Evolutionary conservation across 2,329 filamentous ascomycete species (phyloP), one percentile per base, ranked within the genome.

Genomic region (Tetracladium maxilliforme): DNA sequence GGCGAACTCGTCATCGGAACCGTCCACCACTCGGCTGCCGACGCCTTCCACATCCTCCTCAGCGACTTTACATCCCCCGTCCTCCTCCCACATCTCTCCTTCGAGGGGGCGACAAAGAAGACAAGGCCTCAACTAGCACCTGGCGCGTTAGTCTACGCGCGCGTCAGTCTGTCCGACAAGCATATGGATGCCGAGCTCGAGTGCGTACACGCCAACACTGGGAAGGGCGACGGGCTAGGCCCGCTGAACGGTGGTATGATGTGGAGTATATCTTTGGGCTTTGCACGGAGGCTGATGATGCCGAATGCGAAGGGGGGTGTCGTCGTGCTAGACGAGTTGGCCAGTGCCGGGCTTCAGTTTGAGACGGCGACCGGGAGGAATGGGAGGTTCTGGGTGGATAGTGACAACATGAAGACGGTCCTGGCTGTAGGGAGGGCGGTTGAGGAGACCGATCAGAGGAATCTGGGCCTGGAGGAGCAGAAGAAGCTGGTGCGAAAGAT

Each of bases 361-460:
- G 90, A 98, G 58, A 80, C 92, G 31, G 87, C 87, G 1, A 80
- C 93, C 7, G 90, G 90, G 11, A 70, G 83, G 42, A 98, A 98
- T 49, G 90, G 90, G 20, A 76, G 71, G 47, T 68, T 95, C 13
- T 95, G 90, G 84, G 79, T 95, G 10, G 75, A 87, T 43, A 84
- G 78, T 36, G 79, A 77, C 15, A 77, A 61, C 33, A 55, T 76
- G 19, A 77, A 67, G 52, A 73, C 71, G 16, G 75, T 84, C 6
- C 56, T 93, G 33, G 65, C 71, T 1, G 79, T 95, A 28, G 87
- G 86, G 2, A 70, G 70, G 37, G 80, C 82, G 21, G 56, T 98
- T 23, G 64, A 66, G 40, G 70, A 81, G 44, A 77, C 76, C n/a
- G 86, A 95, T 45, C 65, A 76, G 41, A 63, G 64, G 27, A 56